A percentile compares a stretch with the other conserved stretches of the same genome.
phyloP scores from a whole-genome alignment of 208 protist genomes.

The Leishmania major region DNA sequence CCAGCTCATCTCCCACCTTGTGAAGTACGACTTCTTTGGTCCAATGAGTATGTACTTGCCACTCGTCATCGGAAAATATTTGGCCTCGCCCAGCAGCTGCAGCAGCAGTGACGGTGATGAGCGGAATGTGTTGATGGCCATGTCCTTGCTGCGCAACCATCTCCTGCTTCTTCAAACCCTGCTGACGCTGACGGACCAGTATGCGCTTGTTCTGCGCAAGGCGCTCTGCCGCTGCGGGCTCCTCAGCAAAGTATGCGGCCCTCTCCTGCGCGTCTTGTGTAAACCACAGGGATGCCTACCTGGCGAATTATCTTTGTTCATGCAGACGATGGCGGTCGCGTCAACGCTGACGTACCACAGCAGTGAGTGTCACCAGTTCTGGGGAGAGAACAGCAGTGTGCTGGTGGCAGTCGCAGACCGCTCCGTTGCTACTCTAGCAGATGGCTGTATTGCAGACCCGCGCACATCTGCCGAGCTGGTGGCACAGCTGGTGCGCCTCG shows the following conservation, averaged over 20 bases:
- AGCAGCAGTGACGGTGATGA: background rate
- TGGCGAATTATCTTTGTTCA: slow-evolving; percentile 1
- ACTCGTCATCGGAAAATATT: background rate
- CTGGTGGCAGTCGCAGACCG: slow-evolving; percentile 1
- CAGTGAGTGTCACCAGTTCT: slow-evolving; percentile 11
- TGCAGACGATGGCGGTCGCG: slow-evolving; percentile 13
- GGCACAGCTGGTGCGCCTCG: slow-evolving; percentile 42
- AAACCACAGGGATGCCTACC: background rate
- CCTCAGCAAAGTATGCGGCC: slow-evolving; percentile 8
- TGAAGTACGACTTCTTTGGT: slow-evolving; percentile 18
- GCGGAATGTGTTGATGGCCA: background rate
- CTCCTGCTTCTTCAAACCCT: slow-evolving; percentile 23
- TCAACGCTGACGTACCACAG: slow-evolving; percentile 24
- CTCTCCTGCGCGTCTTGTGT: slow-evolving; percentile 2
- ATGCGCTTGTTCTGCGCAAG: slow-evolving; percentile 11
- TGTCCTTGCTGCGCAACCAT: slow-evolving; percentile 10
- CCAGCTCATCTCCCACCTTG: slow-evolving; percentile 21
- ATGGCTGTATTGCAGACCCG: background rate
- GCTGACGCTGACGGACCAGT: slow-evolving; percentile 24
- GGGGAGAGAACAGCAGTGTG: slow-evolving; percentile 1
- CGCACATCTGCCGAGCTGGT: slow-evolving; percentile 25
- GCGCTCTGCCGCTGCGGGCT: slow-evolving; percentile 4
- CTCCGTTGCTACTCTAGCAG: background rate
- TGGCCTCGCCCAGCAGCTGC: background rate
- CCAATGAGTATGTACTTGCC: slow-evolving; percentile 21